phyloP scores from a whole-genome alignment of 1,139 yeast species.

The Yamadazyma siamensis region DNA sequence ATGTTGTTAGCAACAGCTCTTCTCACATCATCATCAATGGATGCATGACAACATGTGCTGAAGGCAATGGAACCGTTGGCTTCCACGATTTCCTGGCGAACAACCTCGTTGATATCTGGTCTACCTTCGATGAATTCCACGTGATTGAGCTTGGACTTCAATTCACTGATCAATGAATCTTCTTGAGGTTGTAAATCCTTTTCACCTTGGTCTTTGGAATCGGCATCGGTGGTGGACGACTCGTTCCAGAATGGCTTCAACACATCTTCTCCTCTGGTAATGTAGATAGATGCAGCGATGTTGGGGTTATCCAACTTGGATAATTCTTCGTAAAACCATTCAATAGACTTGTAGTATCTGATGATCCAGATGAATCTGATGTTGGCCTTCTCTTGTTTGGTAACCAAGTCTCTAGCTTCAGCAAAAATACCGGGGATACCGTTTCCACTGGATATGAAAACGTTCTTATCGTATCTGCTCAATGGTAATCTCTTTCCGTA shows the following conservation, averaged over 20 bases:
- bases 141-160: conserved; percentile 19
- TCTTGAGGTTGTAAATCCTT: conserved; percentile 15
- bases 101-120: conserved; percentile 37
- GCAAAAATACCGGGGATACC: conserved; percentile 59
- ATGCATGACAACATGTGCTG: conserved; percentile 40
- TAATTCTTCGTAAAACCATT: conserved; percentile 50
- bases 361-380: conserved; percentile 34
- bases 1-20: conserved; percentile 28
- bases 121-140: conserved; percentile 35
- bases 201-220: conserved; percentile 11
- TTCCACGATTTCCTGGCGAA: conserved; percentile 29
- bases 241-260: conserved; percentile 22
- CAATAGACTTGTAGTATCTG: conserved; percentile 41
- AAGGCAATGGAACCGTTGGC: conserved; percentile 32
- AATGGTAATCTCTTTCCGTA: conserved; percentile 32
- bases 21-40: conserved; percentile 40
- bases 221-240: conserved; percentile 4
- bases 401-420: conserved; percentile 28
- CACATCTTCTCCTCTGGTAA: conserved; percentile 22
- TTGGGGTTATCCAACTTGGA: conserved; percentile 19
- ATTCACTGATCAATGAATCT: conserved; percentile 15
- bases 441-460: conserved; percentile 66
- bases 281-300: conserved; percentile 31
- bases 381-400: conserved; percentile 10
- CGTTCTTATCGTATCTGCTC: conserved; percentile 49